A percentile compares a stretch with the other conserved stretches of the same genome.
Conservation (phyloP, 768 basidiomycete species). For the Kwoniella shandongensis region DNA sequence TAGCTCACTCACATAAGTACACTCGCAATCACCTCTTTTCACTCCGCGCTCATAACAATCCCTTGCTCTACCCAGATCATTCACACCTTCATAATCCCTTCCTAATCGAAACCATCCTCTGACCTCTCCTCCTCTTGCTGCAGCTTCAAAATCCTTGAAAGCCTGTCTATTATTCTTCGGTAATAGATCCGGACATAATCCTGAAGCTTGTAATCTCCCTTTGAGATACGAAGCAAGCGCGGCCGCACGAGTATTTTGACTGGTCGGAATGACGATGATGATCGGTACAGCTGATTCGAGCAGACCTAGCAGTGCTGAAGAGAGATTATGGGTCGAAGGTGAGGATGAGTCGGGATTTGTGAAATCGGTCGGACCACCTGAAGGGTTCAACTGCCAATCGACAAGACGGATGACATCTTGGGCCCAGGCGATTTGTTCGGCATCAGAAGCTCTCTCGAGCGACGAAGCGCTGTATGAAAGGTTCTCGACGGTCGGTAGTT, state of each 20-base stretch:
- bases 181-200: conserved; percentile 60
- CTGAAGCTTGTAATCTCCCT: conserved; percentile 70
- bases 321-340: conserved; percentile 58
- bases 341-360: conserved; percentile 50
- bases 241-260: conserved; percentile 55
- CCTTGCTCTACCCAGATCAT: conserved; percentile 68
- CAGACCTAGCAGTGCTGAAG: conserved; percentile 65
- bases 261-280: conserved; percentile 56
- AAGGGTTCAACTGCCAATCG: conserved; percentile 59
- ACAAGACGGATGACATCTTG: conserved; percentile 79
- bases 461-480: conserved; percentile 59
- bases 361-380: conserved; percentile 51
- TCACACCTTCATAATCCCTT: conserved; percentile 82
- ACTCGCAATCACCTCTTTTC: conserved; percentile 71
- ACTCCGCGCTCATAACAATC: conserved; percentile 86
- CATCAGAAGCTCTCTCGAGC: conserved; percentile 61
- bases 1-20: conserved; percentile 67
- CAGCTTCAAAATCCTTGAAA: conserved; percentile 84
- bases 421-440: conserved; percentile 71
- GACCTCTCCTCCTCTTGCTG: conserved; percentile 72
- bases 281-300: conserved; percentile 61
- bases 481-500: conserved; percentile 66
- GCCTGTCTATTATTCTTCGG: conserved; percentile 71
- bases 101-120: conserved; percentile 91
- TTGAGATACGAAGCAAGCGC: conserved; percentile 76